Evolutionary conservation across 2,329 filamentous ascomycete species (phyloP), one percentile per base, ranked within the genome.

Genomic region (Juglanconis juglandina): DNA sequence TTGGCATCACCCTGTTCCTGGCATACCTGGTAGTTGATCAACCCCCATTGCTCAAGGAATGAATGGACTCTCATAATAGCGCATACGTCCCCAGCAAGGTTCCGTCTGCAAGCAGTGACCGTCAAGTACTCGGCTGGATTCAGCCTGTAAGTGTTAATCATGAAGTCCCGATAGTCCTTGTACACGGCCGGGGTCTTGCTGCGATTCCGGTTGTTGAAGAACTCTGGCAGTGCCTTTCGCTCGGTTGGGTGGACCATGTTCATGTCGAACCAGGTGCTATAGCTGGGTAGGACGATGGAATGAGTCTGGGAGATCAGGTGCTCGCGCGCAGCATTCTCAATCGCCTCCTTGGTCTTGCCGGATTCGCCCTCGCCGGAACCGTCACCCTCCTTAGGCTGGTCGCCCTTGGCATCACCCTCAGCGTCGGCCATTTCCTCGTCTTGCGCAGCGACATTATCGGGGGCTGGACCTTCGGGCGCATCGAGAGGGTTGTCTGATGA

Each of bases 221-320:
- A 99, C 74, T 99, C 95, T 24, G 94, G 92, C 66, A 99, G 83
- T 7, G 92, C 92, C 76, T 97, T 99, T 72, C 89, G 90, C 79
- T 99, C 95, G 68, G 97, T 90, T 63, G 87, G 86, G 75, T 97
- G 91, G 70, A 99, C 89, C 53, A 85, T 83, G 73, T 93, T 91
- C 94, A 99, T 97, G 76, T 99, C 95, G 74, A 99, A 99, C 95
- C 95, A 99, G 13, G 91, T 95, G 72, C 92, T 96, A 76, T 99
- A 99, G 73, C 94, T 98, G 30, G 95, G 95, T 30, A 99, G 86
- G 64, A 99, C 93, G 71, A 98, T 98, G 64, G 93, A 89, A 72
- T 97, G 94, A 47, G 92, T 96, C 77, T 99, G 95, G 13, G 91
- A 87, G 63, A 96, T 90, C 58, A 99, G 86, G 70, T 98, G 93